Evolutionary conservation across 2,329 filamentous ascomycete genomes (phyloP), one percentile per base, ranked within the genome.

Genomic region (Colletotrichum incanum): DNA sequence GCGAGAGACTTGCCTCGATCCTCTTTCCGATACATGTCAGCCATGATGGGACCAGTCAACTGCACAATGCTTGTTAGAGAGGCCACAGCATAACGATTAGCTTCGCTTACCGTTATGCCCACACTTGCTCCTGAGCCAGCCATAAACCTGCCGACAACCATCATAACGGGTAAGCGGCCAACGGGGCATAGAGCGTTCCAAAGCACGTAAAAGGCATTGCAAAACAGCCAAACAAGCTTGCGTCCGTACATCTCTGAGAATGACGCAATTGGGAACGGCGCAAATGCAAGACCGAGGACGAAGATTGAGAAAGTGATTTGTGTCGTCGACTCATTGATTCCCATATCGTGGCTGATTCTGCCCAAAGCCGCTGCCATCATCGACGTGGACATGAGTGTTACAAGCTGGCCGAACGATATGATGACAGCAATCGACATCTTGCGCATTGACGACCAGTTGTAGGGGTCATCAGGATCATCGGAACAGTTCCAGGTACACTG

Each of bases 111-210:
- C 5, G 77, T 77, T 4, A 80, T 65, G 1, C 79, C 80, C 0
- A 75, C 78, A 31, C 76, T 77, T 1, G 80, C 80, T 0, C 80
- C 81, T 1, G 75, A 76, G 7, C 92, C 93, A 5, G 87, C 86
- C 2, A 93, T 74, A 74, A 93, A 88, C 1, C 91, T 87, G 74
- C 92, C 90, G 5, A 81, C 84, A 60, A 91, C 86, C 50, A 92
- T 83, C 60, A 85, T 78, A 20, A 79, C 81, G n/a, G 89, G 77
- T 9, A 80, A 83, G 0, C 84, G 84, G 1, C 87, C 84, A 23
- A 87, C 77, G 0, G 89, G 88, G 76, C 87, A 88, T 18, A 81
- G 88, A 11, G 85, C 75, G 37, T 78, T 84, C 58, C 82, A 84
- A 12, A 72, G 73, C 34, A 81, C 67, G 73, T 78, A 83, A 45